These are phyloP conservation scores for Delonix regia DNA, from an alignment of 306 rosid species.

Conservation along the genomic window DNA sequence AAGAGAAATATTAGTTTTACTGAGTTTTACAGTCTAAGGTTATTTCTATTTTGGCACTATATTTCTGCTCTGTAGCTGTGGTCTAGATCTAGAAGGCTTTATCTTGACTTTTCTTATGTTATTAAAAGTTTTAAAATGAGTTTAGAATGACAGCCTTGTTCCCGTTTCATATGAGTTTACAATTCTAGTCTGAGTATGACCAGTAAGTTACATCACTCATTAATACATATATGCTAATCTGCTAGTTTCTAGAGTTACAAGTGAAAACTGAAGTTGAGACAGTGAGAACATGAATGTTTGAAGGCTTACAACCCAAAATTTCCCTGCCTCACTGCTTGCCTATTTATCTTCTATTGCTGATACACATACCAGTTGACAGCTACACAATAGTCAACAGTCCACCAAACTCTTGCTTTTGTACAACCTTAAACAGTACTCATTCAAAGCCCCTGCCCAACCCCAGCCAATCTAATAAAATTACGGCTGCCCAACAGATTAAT, in stretches of 20 bases:
- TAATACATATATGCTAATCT: background rate
- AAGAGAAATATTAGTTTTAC: background rate
- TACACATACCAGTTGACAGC: background rate
- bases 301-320: background rate
- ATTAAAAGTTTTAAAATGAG: too few relatives aligned
- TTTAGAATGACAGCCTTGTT: too few relatives aligned
- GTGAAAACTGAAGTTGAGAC: background rate
- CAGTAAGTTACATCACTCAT: background rate
- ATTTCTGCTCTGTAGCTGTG: background rate
- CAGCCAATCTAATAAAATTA: background rate
- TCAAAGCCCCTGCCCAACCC: background rate
- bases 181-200: background rate
- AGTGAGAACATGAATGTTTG: background rate
- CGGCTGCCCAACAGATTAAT: background rate
- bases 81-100: background rate
- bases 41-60: background rate
- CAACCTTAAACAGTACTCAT: background rate
- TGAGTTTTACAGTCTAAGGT: background rate
- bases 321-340: background rate
- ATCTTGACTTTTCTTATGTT: background rate
- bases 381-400: conserved; percentile 1
- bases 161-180: background rate
- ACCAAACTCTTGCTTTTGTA: background rate
- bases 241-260: background rate
- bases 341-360: background rate